A percentile compares a stretch with the other conserved stretches of the same genome.
Evolutionary conservation across 768 basidiomycete species (phyloP).

Genomic region (Baorangia bicolor): DNA sequence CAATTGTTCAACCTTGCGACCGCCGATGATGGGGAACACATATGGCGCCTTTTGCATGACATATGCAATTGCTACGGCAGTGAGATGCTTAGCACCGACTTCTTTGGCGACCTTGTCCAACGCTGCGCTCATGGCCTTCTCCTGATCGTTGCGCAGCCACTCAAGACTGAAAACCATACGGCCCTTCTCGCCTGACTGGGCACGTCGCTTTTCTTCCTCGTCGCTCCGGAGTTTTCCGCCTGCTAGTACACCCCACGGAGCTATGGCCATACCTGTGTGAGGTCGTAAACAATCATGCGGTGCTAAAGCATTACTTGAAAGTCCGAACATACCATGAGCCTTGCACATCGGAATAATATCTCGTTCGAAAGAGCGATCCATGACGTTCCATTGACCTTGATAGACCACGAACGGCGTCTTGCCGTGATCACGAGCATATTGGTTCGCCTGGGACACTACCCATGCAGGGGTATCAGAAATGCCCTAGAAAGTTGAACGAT

Average conservation of each 20-base stretch:
- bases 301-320: not conserved
- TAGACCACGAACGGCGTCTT: conserved; percentile 47
- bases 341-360: conserved; percentile 41
- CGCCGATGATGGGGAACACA: conserved; percentile 44
- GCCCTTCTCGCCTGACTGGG: conserved; percentile 37
- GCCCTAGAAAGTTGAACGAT: conserved; percentile 11
- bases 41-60: conserved; percentile 47
- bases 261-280: conserved; percentile 25
- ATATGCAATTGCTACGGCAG: conserved; percentile 42
- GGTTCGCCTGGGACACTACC: conserved; percentile 41
- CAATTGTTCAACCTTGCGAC: conserved; percentile 45
- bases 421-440: conserved; percentile 41
- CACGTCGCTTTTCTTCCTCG: conserved; percentile 29
- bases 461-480: conserved; percentile 39
- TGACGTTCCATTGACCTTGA: conserved; percentile 37
- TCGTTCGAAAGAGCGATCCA: conserved; percentile 42
- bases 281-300: not conserved
- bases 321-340: conserved; percentile 17
- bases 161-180: conserved; percentile 22
- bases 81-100: conserved; percentile 37
- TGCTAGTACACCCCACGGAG: conserved; percentile 38
- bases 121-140: conserved; percentile 33
- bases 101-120: conserved; percentile 42
- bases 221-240: conserved; percentile 29
- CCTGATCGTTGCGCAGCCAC: conserved; percentile 36